A percentile compares a stretch with the other conserved stretches of the same genome.
phyloP scores from a whole-genome alignment of 352 stramenopile genomes.

The Phytophthora nicotianae region DNA sequence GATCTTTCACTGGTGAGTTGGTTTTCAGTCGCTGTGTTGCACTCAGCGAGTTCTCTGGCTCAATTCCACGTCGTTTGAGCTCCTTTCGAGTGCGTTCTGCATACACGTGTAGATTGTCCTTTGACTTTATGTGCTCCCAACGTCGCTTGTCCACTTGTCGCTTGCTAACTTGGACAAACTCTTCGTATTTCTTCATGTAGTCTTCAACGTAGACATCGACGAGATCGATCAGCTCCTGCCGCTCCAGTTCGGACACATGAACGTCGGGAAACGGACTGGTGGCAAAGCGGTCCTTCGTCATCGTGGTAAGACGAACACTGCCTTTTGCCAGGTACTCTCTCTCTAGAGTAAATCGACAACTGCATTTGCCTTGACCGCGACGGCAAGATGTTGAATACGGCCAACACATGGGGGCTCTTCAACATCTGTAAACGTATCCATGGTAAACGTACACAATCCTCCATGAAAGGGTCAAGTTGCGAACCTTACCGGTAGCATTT shows the following conservation, averaged over 20 bases:
- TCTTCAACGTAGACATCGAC: constrained; percentile 18
- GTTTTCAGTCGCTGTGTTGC: constrained; percentile 2
- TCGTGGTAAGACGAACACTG: background rate
- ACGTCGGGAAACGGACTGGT: constrained; percentile 17
- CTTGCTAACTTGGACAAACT: constrained; percentile 18
- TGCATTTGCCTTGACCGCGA: background rate
- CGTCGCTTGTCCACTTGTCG: constrained; percentile 24
- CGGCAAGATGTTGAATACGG: constrained; percentile 14
- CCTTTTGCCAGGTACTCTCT: constrained; percentile 4
- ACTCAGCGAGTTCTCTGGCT: constrained; percentile 14
- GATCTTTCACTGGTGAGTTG: constrained; percentile 3
- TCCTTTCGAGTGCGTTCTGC: constrained; percentile 15
- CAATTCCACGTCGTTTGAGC: constrained; percentile 7
- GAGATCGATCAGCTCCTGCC: constrained; percentile 21
- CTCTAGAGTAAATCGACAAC: constrained; percentile 20
- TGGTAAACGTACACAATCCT: constrained; percentile 5
- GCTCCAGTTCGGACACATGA: constrained; percentile 15
- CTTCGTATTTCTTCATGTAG: constrained; percentile 32
- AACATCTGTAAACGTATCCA: constrained; percentile 1
- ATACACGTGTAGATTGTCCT: constrained; percentile 25
- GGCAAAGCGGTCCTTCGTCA: constrained; percentile 20
- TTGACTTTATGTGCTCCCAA: constrained; percentile 28
- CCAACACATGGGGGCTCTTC: constrained; percentile 3
- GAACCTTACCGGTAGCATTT: background rate
- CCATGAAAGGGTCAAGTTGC: background rate